Base-by-base conservation (phyloP, 2,329 filamentous ascomycete species). In the Chaetomium olivaceum region DNA sequence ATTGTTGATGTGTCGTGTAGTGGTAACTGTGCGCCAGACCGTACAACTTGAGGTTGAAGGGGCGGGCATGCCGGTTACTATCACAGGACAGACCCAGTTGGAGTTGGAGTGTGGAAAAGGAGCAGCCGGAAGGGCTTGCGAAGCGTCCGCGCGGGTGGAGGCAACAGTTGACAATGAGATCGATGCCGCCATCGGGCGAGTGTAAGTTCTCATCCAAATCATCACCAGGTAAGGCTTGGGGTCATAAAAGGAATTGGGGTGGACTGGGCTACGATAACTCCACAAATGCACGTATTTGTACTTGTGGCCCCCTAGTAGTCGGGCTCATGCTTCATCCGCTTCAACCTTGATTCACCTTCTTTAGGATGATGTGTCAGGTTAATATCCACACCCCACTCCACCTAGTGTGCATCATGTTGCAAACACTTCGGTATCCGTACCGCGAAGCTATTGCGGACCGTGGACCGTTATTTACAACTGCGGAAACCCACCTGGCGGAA, bases 391-490 rank as follows among this genome's bases (percentile, higher is more conserved):
- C 6, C 27, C 27, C 27, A 29, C 27, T 3, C 27, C 6, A 6
- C 3, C 27, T 29, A 6, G 27, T 6, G 27, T 29, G 27, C 27
- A 29, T 6, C 27, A 29, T 29, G 27, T 29, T 3, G 7, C 31
- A 8, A 8, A 11, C 31, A 33, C n/a, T n/a, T 33, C 7, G 4
- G 9, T 33, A 33, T 33, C 31, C 31, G 7, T 11, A 8, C 4
- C 31, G 31, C 31, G 31, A 8, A 33, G 7, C 7, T 11, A n/a
- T 33, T 4, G 6, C 9, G 31, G 7, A 11, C n/a, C n/a, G n/a
- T n/a, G n/a, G n/a, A 23, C 85, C n/a, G 78, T 74, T 69, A 87
- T 83, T 62, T 85, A 76, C 74, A 2, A 6, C 14, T 43, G 39
- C 39, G 39, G 39, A 19, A 43, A 19, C 39, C 14, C 39, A 43